Base-by-base conservation (phyloP, 345 rosid species). In the Syzygium jambos region DNA sequence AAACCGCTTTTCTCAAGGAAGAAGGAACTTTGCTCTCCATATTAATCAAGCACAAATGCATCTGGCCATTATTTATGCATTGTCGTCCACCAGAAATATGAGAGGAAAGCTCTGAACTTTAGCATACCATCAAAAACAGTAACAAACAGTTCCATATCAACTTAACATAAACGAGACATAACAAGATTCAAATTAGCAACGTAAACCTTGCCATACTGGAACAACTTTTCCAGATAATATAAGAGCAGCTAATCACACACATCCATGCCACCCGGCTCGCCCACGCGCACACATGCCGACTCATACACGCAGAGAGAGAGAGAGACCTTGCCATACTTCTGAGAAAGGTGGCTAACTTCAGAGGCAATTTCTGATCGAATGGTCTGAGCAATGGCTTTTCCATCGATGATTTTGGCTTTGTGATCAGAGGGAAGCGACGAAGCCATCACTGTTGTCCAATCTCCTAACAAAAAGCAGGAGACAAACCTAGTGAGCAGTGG, bases 281-380 rank as follows among this genome's bases (percentile, higher is more conserved):
- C 23, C 52, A 10, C 11, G 52, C 52, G 52, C 13, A 51, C 52
- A 51, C 52, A 51, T 25, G 65, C 65, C 15, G 7, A n/a, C 65
- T 59, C 30, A 3, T 27, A 29, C 27, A 25, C 65, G 27, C 65
- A n/a, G 25, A 34, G 43, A 68, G 43, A 30, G 82, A 73, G 82
- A 73, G 55, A 49, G 88, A 94, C 98, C 97, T 95, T 95, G 93
- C 94, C 94, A 85, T 94, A 91, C 90, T 96, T 95, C 85, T 94
- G 89, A 15, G 92, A 93, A 51, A 97, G 93, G 27, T 85, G 89
- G 78, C 92, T 91, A 86, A 96, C 95, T 92, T 96, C 97, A 13
- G 92, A 93, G 49, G 96, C 96, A 84, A 97, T 96, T 92, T 96
- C 99, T 34, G 94, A 93, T 91, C 96, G 91, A 87, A 95, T 94